Conservation (phyloP, 1,284 basidiomycete species). For the Inonotus obliquus region DNA sequence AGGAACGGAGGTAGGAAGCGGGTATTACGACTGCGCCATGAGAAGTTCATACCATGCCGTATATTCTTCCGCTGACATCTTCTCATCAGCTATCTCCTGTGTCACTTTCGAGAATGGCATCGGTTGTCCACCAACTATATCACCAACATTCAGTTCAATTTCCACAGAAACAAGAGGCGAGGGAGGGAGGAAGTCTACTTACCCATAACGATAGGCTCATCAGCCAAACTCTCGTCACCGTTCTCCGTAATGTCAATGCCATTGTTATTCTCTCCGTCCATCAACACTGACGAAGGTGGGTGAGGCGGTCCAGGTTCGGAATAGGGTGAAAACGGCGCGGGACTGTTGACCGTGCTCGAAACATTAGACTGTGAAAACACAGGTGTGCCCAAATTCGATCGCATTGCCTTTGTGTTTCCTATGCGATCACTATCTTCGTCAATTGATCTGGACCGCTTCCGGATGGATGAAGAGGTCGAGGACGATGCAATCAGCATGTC, state of each 20-base stretch:
- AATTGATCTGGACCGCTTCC: slow-evolving; percentile 63
- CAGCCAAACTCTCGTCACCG: slow-evolving; percentile 23
- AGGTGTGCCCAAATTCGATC: slow-evolving; percentile 14
- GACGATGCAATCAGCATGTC: background rate
- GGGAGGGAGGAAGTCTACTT: slow-evolving; percentile 24
- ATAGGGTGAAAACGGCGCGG: slow-evolving; percentile 2
- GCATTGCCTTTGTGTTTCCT: slow-evolving; percentile 34
- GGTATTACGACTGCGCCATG: slow-evolving; percentile 30
- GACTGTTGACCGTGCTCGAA: slow-evolving; percentile 12
- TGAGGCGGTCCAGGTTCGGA: background rate
- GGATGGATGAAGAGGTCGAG: slow-evolving; percentile 27
- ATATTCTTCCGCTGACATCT: slow-evolving; percentile 83
- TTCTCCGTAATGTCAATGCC: slow-evolving; percentile 10
- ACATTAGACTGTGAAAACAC: slow-evolving; percentile 10
- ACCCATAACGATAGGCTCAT: slow-evolving; percentile 66
- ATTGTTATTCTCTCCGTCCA: slow-evolving; percentile 20
- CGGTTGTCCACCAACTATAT: slow-evolving; percentile 61
- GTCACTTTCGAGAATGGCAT: slow-evolving; percentile 70
- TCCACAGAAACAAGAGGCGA: background rate
- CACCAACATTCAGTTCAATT: background rate
- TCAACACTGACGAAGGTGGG: slow-evolving; percentile 5
- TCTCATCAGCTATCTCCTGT: slow-evolving; percentile 70
- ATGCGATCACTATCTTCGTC: slow-evolving; percentile 45
- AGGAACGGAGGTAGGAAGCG: background rate
- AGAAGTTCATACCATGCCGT: slow-evolving; percentile 69